These are phyloP conservation scores for Pezicula carpinea DNA, from an alignment of 2,329 filamentous ascomycete genomes.

Conservation along the genomic window DNA sequence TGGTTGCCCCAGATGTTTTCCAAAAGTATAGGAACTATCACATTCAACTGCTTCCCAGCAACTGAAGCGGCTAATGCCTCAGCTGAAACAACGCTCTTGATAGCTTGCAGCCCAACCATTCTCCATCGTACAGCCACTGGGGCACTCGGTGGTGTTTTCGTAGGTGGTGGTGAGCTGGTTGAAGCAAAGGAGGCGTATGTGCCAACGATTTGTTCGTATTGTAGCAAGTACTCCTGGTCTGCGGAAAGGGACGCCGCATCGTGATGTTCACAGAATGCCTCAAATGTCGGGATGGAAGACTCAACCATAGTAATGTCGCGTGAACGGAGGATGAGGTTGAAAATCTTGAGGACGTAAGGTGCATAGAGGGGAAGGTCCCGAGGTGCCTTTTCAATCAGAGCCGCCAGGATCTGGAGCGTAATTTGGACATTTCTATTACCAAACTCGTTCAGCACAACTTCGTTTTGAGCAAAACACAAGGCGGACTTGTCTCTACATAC, in stretches of 20 bases:
- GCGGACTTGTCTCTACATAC: conserved; percentile 43
- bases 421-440: conserved; percentile 78
- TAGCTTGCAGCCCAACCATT: conserved; percentile 68
- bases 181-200: conserved; percentile 78
- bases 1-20: conserved; percentile 79
- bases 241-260: conserved; percentile 81
- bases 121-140: conserved; percentile 77
- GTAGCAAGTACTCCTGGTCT: conserved; percentile 75
- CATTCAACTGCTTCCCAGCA: conserved; percentile 68
- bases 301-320: conserved; percentile 91
- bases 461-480: background rate
- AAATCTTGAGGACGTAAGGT: conserved; percentile 75
- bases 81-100: conserved; percentile 75
- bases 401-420: conserved; percentile 85
- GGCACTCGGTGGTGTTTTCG: conserved; percentile 55
- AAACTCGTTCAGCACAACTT: conserved; percentile 14
- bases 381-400: conserved; percentile 87
- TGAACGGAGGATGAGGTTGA: conserved; percentile 77
- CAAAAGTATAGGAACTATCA: conserved; percentile 79
- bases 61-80: conserved; percentile 68
- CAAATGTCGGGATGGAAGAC: conserved; percentile 80
- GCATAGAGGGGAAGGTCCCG: conserved; percentile 89
- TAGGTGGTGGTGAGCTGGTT: conserved; percentile 43
- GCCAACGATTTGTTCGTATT: conserved; percentile 78
- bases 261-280: conserved; percentile 83